Percentiles rank a stretch among this genome's conserved stretches.
Conservation (phyloP, 768 basidiomycete genomes). For the Termitomyces sp. region DNA sequence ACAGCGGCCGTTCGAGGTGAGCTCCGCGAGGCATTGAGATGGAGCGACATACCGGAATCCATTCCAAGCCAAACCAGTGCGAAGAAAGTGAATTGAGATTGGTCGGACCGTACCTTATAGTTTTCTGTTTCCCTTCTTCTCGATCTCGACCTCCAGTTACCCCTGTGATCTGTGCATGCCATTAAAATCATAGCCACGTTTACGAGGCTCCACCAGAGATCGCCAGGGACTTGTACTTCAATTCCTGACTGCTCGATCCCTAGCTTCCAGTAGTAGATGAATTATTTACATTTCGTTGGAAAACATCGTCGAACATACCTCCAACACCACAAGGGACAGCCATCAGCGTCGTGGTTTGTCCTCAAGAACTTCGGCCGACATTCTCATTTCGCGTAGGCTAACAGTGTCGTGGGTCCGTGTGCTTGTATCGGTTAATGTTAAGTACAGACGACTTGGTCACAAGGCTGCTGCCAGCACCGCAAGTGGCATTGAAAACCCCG, state of each 20-base stretch:
- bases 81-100: slow-evolving; percentile 9
- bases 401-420: slow-evolving; percentile 4
- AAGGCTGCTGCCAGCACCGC: neutral
- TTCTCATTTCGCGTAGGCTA: neutral
- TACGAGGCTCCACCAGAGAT: neutral
- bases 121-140: neutral
- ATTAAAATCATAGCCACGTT: neutral
- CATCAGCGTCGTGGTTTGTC: neutral
- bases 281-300: neutral
- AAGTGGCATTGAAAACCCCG: neutral
- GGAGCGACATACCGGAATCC: slow-evolving; percentile 50
- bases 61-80: neutral
- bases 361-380: neutral
- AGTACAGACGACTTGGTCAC: neutral
- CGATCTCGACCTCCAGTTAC: neutral
- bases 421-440: neutral
- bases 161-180: too few relatives aligned
- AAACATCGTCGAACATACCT: neutral
- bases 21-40: slow-evolving; percentile 61
- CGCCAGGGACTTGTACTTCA: neutral
- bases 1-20: slow-evolving; percentile 65
- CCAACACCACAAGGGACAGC: neutral
- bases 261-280: neutral
- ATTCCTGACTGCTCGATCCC: neutral
- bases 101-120: neutral